Evolutionary conservation across 768 basidiomycete species (phyloP).

Genomic region (Mycena filopes): DNA sequence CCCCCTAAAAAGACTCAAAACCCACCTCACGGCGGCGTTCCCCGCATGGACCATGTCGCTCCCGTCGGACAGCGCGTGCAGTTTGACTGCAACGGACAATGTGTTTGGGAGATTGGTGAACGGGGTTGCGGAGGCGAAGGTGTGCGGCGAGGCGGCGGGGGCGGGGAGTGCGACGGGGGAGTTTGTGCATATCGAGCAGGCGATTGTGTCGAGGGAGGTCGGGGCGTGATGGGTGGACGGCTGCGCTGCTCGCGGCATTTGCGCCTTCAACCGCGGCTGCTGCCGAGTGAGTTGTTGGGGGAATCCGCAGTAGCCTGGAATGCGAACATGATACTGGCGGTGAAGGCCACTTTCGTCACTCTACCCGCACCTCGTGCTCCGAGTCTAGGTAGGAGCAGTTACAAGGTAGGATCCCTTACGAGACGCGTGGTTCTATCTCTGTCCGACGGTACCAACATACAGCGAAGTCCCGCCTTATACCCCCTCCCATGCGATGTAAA

Average conservation of each 20-base stretch:
- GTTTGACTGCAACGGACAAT: slow-evolving; percentile 56
- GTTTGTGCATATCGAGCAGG: slow-evolving; percentile 59
- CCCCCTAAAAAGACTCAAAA: slow-evolving; percentile 50
- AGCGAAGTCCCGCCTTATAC: too few species aligned
- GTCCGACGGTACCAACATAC: too few species aligned
- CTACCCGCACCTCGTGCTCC: too few species aligned
- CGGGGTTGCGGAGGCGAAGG: slow-evolving; percentile 40
- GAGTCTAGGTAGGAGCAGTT: too few species aligned
- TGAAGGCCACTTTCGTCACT: too few species aligned
- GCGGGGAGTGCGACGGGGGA: slow-evolving; percentile 43
- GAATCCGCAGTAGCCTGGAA: too few species aligned
- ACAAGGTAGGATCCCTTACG: too few species aligned
- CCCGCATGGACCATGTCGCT: slow-evolving; percentile 51
- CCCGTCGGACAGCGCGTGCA: slow-evolving; percentile 53
- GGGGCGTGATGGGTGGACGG: slow-evolving; percentile 47
- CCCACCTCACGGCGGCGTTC: slow-evolving; percentile 43
- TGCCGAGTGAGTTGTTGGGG: not conserved
- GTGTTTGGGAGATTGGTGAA: slow-evolving; percentile 59
- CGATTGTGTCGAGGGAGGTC: slow-evolving; percentile 17
- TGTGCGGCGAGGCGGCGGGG: slow-evolving; percentile 44
- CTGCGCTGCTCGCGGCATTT: slow-evolving; percentile 48
- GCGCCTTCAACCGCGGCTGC: not conserved
- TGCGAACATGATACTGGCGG: too few species aligned
- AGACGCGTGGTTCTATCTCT: too few species aligned
- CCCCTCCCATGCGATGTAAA: too few species aligned